Evolutionary conservation across 140 eudicot species (phyloP).

Genomic region (Erigeron philadelphicus): DNA sequence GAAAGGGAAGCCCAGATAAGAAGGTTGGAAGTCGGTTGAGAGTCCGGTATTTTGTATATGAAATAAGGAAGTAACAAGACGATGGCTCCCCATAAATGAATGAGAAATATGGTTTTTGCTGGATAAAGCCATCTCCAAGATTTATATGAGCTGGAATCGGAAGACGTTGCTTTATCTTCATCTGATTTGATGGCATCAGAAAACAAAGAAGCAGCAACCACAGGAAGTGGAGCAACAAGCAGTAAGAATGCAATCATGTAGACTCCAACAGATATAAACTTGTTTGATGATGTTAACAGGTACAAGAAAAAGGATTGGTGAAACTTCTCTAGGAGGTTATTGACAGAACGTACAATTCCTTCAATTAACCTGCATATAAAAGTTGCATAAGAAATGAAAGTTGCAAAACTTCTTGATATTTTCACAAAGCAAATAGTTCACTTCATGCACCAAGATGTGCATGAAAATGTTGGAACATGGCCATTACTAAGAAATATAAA

Average conservation of each 20-base stretch:
- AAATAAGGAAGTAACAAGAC: conserved; percentile 70
- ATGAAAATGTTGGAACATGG: neutral
- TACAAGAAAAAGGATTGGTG: conserved; percentile 96
- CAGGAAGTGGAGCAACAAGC: conserved; percentile 84
- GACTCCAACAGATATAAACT: conserved; percentile 88
- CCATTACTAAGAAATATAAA: neutral
- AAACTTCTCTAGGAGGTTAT: conserved; percentile 92
- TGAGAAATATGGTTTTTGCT: conserved; percentile 59
- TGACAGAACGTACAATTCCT: conserved; percentile 70
- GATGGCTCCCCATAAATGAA: conserved; percentile 73
- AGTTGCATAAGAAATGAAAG: neutral
- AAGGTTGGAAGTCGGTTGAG: conserved; percentile 40
- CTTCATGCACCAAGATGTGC: neutral
- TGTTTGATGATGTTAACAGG: conserved; percentile 68
- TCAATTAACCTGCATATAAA: conserved; percentile 70
- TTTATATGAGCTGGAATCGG: conserved; percentile 21
- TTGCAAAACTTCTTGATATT: neutral
- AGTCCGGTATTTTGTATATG: conserved; percentile 42
- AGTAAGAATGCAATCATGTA: conserved; percentile 93
- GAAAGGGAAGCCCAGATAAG: conserved; percentile 54
- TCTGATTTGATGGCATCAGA: conserved; percentile 44
- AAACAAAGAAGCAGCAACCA: conserved; percentile 78
- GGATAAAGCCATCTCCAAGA: conserved; percentile 88
- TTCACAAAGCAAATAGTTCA: conserved; percentile 7
- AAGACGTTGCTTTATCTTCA: conserved; percentile 14